Percentiles rank a stretch among this genome's conserved stretches.
Conservation (phyloP, 2,329 filamentous ascomycete genomes). For the Zasmidium cellare region DNA sequence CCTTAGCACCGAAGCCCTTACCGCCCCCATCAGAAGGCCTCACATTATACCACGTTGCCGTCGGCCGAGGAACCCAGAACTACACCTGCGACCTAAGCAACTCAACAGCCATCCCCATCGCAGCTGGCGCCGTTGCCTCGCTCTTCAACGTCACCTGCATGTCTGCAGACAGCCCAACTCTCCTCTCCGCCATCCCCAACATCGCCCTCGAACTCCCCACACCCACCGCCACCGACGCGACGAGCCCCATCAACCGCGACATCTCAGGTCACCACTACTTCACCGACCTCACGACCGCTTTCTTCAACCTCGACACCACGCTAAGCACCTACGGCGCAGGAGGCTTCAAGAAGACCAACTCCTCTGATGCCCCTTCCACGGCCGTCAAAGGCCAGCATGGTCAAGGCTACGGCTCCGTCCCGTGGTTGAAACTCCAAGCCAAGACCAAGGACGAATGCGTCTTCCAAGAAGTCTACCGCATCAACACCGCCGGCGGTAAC, state of each 20-base stretch:
- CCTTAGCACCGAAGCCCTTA: constrained; percentile 48
- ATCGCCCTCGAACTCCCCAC: constrained; percentile 66
- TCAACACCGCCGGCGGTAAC: constrained; percentile 80
- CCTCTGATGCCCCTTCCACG: constrained; percentile 61
- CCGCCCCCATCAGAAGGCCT: constrained; percentile 62
- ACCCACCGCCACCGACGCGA: constrained; percentile 40
- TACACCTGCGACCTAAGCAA: constrained; percentile 73
- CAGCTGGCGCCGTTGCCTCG: constrained; percentile 73
- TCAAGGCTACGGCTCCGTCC: constrained; percentile 66
- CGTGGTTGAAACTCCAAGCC: constrained; percentile 72
- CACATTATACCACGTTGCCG: constrained; percentile 71
- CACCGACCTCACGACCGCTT: constrained; percentile 66
- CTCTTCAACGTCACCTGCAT: constrained; percentile 89
- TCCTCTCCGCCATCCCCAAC: constrained; percentile 64
- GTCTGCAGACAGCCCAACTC: constrained; percentile 66
- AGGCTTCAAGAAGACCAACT: constrained; percentile 63
- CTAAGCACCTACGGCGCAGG: constrained; percentile 57
- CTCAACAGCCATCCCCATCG: constrained; percentile 60
- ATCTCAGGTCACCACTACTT: constrained; percentile 84
- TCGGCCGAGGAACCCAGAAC: constrained; percentile 90
- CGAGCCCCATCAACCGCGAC: constrained; percentile 58
- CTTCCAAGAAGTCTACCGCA: constrained; percentile 75
- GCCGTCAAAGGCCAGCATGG: constrained; percentile 59
- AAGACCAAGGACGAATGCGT: constrained; percentile 54
- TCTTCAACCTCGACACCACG: constrained; percentile 73